phyloP scores from a whole-genome alignment of 225 moss, liverwort and hornwort species.

The Sphagnum contortum region DNA sequence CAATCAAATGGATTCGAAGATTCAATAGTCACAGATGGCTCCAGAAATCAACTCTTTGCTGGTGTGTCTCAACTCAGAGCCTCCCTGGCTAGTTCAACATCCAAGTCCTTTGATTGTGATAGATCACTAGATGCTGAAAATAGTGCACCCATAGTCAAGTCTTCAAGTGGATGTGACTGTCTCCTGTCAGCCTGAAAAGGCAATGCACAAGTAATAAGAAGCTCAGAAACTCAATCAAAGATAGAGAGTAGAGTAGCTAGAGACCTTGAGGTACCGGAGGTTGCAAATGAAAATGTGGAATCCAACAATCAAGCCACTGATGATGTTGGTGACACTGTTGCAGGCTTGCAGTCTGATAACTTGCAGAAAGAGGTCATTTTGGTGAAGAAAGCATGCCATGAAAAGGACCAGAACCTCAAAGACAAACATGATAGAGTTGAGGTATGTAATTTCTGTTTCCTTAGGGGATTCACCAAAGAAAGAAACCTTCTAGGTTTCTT shows the following conservation, averaged over 20 bases:
- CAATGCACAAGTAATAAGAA: constrained; percentile 1
- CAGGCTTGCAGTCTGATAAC: constrained; percentile 62
- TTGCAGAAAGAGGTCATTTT: constrained; percentile 57
- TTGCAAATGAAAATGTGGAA: constrained; percentile 18
- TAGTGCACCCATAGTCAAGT: constrained; percentile 24
- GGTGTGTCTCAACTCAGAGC: constrained; percentile 32
- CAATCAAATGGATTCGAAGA: constrained; percentile 41
- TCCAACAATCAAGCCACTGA: constrained; percentile 13
- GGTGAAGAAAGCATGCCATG: constrained; percentile 45
- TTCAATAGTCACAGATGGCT: constrained; percentile 42
- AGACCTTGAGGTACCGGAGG: constrained; percentile 16
- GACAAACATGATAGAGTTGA: constrained; percentile 57
- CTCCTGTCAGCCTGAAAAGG: constrained; percentile 34
- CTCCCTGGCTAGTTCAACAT: constrained; percentile 38
- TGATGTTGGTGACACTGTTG: constrained; percentile 27
- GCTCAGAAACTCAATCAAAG: constrained; percentile 12
- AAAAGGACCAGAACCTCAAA: constrained; percentile 53
- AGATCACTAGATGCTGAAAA: constrained; percentile 29
- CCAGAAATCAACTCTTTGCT: constrained; percentile 43
- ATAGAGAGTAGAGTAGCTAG: neutral
- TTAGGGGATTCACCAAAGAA: too few species aligned
- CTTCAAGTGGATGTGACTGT: constrained; percentile 52
- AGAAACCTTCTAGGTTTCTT: too few species aligned
- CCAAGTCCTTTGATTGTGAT: constrained; percentile 52
- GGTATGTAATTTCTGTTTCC: constrained; percentile 13